phyloP scores from a whole-genome alignment of 768 basidiomycete genomes.

The Hortiboletus flavorubellus region DNA sequence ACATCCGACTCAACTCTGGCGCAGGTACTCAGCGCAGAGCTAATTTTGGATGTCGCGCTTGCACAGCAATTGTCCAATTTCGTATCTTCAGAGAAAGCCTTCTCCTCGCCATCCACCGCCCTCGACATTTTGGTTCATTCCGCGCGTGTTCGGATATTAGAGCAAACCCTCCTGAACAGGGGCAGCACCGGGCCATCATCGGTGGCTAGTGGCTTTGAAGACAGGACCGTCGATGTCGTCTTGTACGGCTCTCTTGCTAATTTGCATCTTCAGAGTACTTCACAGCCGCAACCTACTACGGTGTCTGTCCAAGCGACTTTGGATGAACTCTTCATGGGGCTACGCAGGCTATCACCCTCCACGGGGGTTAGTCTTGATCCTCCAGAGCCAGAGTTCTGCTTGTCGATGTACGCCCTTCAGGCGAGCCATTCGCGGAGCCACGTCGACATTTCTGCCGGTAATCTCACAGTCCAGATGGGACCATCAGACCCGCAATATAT shows the following conservation, averaged over 20 bases:
- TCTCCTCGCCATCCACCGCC: slow-evolving; percentile 18
- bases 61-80: slow-evolving; percentile 36
- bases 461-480: slow-evolving; percentile 24
- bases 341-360: slow-evolving; percentile 8
- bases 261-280: slow-evolving; percentile 13
- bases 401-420: slow-evolving; percentile 20
- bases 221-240: slow-evolving; percentile 14
- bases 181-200: neutral
- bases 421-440: slow-evolving; percentile 9
- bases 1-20: slow-evolving; percentile 5
- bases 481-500: slow-evolving; percentile 32
- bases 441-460: slow-evolving; percentile 20
- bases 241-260: slow-evolving; percentile 16
- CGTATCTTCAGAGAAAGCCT: slow-evolving; percentile 21
- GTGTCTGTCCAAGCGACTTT: slow-evolving; percentile 6
- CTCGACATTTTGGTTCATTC: slow-evolving; percentile 44
- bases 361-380: neutral
- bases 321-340: slow-evolving; percentile 15
- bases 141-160: slow-evolving; percentile 42
- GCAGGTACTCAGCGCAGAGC: slow-evolving; percentile 37
- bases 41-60: slow-evolving; percentile 42
- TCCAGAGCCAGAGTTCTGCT: slow-evolving; percentile 18
- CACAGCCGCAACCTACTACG: neutral
- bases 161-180: slow-evolving; percentile 36
- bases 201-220: neutral